These are phyloP conservation scores for Furcasterigmium furcatum DNA, from an alignment of 2,329 filamentous ascomycete species.

Conservation along the genomic window DNA sequence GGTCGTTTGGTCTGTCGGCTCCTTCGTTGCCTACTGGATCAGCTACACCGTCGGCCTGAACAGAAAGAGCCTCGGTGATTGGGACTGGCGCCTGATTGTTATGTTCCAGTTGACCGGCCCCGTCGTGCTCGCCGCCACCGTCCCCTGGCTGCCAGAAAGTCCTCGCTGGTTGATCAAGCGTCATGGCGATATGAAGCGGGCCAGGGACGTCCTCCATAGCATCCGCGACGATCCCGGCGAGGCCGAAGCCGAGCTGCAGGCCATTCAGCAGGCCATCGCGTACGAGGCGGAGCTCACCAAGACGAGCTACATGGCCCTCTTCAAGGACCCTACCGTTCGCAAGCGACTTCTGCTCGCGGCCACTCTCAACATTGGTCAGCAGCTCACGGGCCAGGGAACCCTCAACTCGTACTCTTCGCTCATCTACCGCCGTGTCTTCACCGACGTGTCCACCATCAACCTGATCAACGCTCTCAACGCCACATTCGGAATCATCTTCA, in stretches of 20 bases:
- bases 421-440: conserved; percentile 68
- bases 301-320: conserved; percentile 58
- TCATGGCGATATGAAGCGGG: conserved; percentile 56
- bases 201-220: conserved; percentile 49
- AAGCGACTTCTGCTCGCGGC: conserved; percentile 64
- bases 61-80: conserved; percentile 55
- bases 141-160: conserved; percentile 65
- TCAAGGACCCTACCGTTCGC: conserved; percentile 66
- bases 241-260: conserved; percentile 64
- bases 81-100: conserved; percentile 72
- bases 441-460: conserved; percentile 52
- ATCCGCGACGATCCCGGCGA: conserved; percentile 65
- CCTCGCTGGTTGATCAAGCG: conserved; percentile 69
- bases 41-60: conserved; percentile 62
- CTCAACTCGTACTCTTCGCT: conserved; percentile 70
- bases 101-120: conserved; percentile 72
- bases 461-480: conserved; percentile 74
- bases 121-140: conserved; percentile 53
- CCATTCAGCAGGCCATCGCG: conserved; percentile 65
- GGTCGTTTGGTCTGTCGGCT: conserved; percentile 61
- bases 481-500: conserved; percentile 70
- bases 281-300: conserved; percentile 70
- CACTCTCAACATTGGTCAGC: conserved; percentile 67
- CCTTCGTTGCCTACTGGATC: conserved; percentile 50
- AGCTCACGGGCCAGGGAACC: conserved; percentile 70